Evolutionary conservation across 768 basidiomycete species (phyloP).

Genomic region (Pleurotus platypus): DNA sequence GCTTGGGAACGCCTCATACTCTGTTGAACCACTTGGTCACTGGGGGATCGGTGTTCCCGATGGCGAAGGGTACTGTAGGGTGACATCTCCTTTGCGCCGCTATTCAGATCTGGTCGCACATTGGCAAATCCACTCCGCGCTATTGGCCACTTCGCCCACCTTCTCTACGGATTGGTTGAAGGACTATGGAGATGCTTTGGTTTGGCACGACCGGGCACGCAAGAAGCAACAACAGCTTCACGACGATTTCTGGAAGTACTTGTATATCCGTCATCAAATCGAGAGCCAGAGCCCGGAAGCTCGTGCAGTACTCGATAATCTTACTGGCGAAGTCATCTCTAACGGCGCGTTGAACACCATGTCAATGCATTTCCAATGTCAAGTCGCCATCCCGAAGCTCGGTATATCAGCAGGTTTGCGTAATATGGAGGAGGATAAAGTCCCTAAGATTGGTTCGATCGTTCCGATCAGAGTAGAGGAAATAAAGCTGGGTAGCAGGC

Average conservation of each 20-base stretch:
- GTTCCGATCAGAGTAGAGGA: slow-evolving; percentile 23
- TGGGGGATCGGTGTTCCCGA: slow-evolving; percentile 64
- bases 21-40: slow-evolving; percentile 59
- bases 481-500: slow-evolving; percentile 25
- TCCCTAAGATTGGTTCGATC: slow-evolving; percentile 1
- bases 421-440: not conserved
- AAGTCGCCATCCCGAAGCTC: slow-evolving; percentile 18
- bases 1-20: slow-evolving; percentile 36
- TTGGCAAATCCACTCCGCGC: slow-evolving; percentile 88
- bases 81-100: slow-evolving; percentile 86
- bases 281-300: slow-evolving; percentile 16
- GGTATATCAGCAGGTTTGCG: slow-evolving; percentile 17
- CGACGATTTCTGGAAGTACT: slow-evolving; percentile 27
- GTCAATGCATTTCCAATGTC: slow-evolving; percentile 9
- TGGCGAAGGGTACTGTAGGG: slow-evolving; percentile 77
- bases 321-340: slow-evolving; percentile 19
- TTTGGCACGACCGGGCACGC: slow-evolving; percentile 28
- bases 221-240: slow-evolving; percentile 29
- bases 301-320: slow-evolving; percentile 19
- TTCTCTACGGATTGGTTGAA: slow-evolving; percentile 47
- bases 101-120: slow-evolving; percentile 79
- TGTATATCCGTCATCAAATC: slow-evolving; percentile 35
- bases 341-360: slow-evolving; percentile 10
- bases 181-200: slow-evolving; percentile 34
- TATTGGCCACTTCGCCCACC: slow-evolving; percentile 43